A percentile compares a stretch with the other conserved stretches of the same genome.
Evolutionary conservation across 257 asterid species (phyloP).

Genomic region (Petrea volubilis): DNA sequence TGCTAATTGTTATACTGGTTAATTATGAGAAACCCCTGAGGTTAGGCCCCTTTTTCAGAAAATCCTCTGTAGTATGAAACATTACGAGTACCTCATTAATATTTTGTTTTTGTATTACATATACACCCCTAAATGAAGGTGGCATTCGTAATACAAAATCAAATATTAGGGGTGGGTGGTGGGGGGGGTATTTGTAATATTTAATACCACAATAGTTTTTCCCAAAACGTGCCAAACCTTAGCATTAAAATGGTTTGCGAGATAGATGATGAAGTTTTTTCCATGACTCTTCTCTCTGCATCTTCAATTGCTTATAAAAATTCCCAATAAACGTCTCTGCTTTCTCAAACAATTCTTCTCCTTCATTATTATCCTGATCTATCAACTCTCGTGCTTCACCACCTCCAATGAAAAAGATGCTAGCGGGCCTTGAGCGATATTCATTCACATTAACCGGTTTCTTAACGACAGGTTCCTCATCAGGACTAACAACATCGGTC

Average conservation of each 20-base stretch:
- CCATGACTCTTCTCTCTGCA: constrained; percentile 67
- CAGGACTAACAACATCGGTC: not conserved
- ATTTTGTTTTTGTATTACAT: too few species aligned
- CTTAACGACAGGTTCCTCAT: not conserved
- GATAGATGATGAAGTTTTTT: constrained; percentile 36
- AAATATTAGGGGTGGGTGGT: too few species aligned
- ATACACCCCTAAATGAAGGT: too few species aligned
- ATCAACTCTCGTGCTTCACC: not conserved
- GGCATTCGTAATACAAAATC: too few species aligned
- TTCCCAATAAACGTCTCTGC: constrained; percentile 71
- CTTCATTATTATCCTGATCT: not conserved
- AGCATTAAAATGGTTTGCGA: constrained; percentile 37
- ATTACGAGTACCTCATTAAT: too few species aligned
- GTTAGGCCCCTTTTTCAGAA: too few species aligned
- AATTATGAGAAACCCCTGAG: too few species aligned
- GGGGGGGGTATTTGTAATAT: too few species aligned
- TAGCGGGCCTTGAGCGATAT: constrained; percentile 34
- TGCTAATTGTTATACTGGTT: too few species aligned
- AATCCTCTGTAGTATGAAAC: too few species aligned
- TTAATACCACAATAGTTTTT: too few species aligned
- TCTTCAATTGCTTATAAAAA: constrained; percentile 61
- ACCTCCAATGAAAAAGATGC: constrained; percentile 47
- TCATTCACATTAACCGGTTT: constrained; percentile 8
- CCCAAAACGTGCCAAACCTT: too few species aligned
- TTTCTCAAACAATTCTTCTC: constrained; percentile 49